A percentile compares a stretch with the other conserved stretches of the same genome.
Evolutionary conservation across 139 green algal species (phyloP).

Genomic region (Zygnema cylindricum): DNA sequence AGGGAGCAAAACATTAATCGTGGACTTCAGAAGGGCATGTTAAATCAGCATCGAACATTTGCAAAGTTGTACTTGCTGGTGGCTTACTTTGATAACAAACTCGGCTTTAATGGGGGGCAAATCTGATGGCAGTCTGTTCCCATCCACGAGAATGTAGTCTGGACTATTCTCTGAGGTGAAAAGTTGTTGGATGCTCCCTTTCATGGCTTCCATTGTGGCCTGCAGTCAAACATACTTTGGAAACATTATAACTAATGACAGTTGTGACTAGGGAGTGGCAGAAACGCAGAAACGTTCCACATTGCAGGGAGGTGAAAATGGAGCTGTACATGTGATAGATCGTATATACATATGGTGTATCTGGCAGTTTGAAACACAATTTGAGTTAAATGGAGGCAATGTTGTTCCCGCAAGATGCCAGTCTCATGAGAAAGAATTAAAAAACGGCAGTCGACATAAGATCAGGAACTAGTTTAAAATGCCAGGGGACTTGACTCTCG

Average conservation of each 20-base stretch:
- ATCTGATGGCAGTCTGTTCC: conserved; percentile 57
- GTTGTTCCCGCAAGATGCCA: too few species aligned
- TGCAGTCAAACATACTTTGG: not conserved
- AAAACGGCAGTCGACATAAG: too few species aligned
- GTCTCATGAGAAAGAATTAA: too few species aligned
- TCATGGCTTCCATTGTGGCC: conserved; percentile 64
- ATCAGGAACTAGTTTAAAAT: too few species aligned
- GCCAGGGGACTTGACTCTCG: too few species aligned
- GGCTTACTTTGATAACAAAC: conserved; percentile 56
- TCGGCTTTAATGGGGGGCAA: conserved; percentile 14
- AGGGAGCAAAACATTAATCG: too few species aligned
- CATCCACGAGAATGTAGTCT: conserved; percentile 63
- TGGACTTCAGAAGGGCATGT: too few species aligned
- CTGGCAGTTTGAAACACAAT: not conserved
- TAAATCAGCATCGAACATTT: too few species aligned
- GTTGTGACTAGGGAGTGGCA: too few species aligned
- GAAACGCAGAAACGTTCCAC: too few species aligned
- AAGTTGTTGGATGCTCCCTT: conserved; percentile 3
- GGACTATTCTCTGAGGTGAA: not conserved
- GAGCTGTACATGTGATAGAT: not conserved
- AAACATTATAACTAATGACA: not conserved
- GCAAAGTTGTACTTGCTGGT: too few species aligned
- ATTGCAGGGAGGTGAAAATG: conserved; percentile 6
- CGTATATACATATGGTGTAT: not conserved
- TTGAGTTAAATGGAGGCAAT: too few species aligned